A percentile compares a stretch with the other conserved stretches of the same genome.
Conservation (phyloP, 768 basidiomycete genomes). For the Scleroderma citrinum region DNA sequence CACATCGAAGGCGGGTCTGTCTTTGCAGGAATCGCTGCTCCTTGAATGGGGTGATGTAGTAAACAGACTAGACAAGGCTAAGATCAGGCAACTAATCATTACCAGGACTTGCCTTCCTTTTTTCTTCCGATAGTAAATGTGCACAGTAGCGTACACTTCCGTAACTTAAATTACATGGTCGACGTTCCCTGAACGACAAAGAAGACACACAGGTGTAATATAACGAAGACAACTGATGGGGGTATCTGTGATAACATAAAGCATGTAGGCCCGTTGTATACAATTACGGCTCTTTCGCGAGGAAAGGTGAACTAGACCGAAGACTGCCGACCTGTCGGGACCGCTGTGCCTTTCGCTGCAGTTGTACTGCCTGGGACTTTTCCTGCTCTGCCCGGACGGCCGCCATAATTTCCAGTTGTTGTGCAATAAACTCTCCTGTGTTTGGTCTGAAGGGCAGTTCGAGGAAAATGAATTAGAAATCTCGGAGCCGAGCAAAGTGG, state of each 20-base stretch:
- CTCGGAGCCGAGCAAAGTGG: neutral
- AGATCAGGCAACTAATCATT: too few species aligned
- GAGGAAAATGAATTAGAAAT: constrained; percentile 2
- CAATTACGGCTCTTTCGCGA: neutral
- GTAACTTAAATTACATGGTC: too few species aligned
- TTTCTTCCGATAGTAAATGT: too few species aligned
- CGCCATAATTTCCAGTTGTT: constrained; percentile 77
- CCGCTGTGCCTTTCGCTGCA: constrained; percentile 55
- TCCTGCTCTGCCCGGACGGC: constrained; percentile 83
- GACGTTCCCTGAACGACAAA: too few species aligned
- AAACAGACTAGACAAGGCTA: too few species aligned
- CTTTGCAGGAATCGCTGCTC: too few species aligned
- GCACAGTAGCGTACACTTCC: too few species aligned
- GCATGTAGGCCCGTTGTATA: neutral
- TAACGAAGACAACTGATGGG: neutral
- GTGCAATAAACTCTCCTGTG: constrained; percentile 82
- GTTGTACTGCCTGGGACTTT: constrained; percentile 55
- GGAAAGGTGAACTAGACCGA: constrained; percentile 14
- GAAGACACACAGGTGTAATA: constrained; percentile 3
- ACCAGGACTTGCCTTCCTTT: too few species aligned
- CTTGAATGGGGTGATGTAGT: too few species aligned
- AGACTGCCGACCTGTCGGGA: constrained; percentile 29
- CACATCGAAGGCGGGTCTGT: too few species aligned
- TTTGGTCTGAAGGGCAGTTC: constrained; percentile 44
- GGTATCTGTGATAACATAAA: neutral